These are phyloP conservation scores for Noccaea caerulescens DNA, from an alignment of 345 rosid genomes.

Conservation along the genomic window DNA sequence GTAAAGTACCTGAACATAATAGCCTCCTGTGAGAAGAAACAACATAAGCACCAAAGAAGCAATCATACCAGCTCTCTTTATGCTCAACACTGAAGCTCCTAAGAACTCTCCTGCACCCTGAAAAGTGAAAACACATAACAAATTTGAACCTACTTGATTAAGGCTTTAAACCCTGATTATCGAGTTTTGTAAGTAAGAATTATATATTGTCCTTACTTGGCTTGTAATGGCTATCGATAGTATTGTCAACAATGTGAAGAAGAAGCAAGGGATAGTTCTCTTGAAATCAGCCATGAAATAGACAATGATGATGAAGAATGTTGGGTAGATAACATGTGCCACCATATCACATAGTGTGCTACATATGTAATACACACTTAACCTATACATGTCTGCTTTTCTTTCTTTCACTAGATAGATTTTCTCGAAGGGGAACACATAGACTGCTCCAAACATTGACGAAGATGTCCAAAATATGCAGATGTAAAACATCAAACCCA, in stretches of 20 bases:
- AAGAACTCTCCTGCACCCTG: conserved; percentile 90
- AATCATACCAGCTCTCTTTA: conserved; percentile 88
- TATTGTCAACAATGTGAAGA: conserved; percentile 59
- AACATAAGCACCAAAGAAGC: conserved; percentile 86
- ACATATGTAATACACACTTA: conserved; percentile 73
- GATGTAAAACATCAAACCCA: conserved; percentile 74
- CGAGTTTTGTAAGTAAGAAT: conserved; percentile 59
- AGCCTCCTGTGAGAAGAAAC: conserved; percentile 94
- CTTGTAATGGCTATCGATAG: conserved; percentile 62
- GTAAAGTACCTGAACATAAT: conserved; percentile 82
- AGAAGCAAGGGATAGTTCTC: conserved; percentile 68
- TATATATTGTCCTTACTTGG: conserved; percentile 74
- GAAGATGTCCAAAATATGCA: conserved; percentile 88
- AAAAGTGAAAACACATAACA: not conserved
- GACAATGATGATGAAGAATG: conserved; percentile 60
- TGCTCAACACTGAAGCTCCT: conserved; percentile 89
- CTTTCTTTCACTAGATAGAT: conserved; percentile 70
- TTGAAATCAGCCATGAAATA: conserved; percentile 88
- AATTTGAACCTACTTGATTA: not conserved
- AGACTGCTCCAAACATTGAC: conserved; percentile 73
- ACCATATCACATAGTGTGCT: conserved; percentile 79
- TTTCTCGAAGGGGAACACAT: conserved; percentile 84
- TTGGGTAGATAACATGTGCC: conserved; percentile 71
- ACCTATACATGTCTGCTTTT: conserved; percentile 78
- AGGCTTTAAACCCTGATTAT: not conserved